Evolutionary conservation across 1,139 yeast species (phyloP), one percentile per base, ranked within the genome.

Genomic region (Candida sp.): DNA sequence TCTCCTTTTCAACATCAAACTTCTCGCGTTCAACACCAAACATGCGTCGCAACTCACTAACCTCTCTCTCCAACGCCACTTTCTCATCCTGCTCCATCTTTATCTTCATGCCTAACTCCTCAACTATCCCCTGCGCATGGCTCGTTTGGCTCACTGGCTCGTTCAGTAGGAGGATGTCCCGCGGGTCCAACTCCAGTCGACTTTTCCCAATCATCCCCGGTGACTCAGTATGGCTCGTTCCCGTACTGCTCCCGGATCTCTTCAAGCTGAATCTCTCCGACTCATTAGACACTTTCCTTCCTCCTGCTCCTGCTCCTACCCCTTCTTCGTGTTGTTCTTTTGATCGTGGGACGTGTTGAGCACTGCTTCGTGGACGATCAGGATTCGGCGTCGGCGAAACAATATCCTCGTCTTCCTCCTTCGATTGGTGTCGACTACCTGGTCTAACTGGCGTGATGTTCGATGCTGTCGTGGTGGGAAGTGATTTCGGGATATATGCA

Each of bases 261-360:
- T 43, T 32, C 22, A 43, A 26, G 34, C 46, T 43, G 6, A 43
- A 43, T 12, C 34, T 17, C 17, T 43, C 46, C 2, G 46, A 43
- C 26, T 25, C 17, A 44, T 44, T 42, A 9, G 47, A 44, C 3
- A 44, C 42, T 44, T 44, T 35, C 30, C 43, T 9, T 28, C 31
- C 9, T 28, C 31, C 7, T 1, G 2, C 31, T 1, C 9, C 8
- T 28, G 9, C n/a, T n/a, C n/a, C n/a, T n/a, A n/a, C 9, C 31
- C 31, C 9, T 1, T 28, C 7, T 34, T n/a, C 6, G 2, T n/a
- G n/a, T n/a, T 34, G 17, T 34, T 34, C 25, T 3, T 34, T 5
- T 12, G 12, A 25, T 34, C 8, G 17, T 34, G 12, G 23, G 7
- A 4, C 4, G 38, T 17, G 17, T 2, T 17, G 17, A 17, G 22